Base-by-base conservation (phyloP, 202 grass and related monocot genomes). In the Carex arenaria region DNA sequence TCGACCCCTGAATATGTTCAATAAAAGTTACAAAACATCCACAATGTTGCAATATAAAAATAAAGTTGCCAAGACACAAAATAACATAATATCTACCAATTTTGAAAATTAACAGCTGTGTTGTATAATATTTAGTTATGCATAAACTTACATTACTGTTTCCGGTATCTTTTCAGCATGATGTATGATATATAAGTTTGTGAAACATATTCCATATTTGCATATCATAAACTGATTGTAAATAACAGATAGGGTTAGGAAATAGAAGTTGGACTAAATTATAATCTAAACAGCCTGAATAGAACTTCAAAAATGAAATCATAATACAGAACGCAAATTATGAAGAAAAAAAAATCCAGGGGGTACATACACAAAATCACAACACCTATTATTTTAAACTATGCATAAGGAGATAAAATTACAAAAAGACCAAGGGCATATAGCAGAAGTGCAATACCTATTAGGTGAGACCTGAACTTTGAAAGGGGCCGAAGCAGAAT, bases 401-500 rank as follows among this genome's bases (percentile, higher is more conserved):
- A 18, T 32, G 49, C 47, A 54, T 5, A 75, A 51, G 69, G 13
- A 75, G 5, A 54, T 11, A 75, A 53, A 55, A 54, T 31, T 30
- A 78, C 28, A 59, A 78, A 34, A 4, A 60, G 18, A 78, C 15
- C n/a, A 78, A n/a, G 45, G 51, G 9, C 53, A 59, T 57, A 36
- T n/a, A 77, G 54, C 19, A 59, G 36, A 77, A 19, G 15, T 59
- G 52, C 30, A 65, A 60, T 95, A 95, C 95, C 95, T 90, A 77
- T 89, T 92, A 57, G 88, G 85, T 79, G 89, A 93, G 74, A 84
- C 87, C 85, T 89, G 92, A 85, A 91, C 90, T 70, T 90, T 88
- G 42, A 90, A 84, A 93, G 87, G 82, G 81, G 92, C 90, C 28
- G 89, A 92, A 80, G 90, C 86, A 1, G 91, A 99, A 43, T 99